phyloP scores from a whole-genome alignment of 2,329 filamentous ascomycete species.

The Fusarium lyarnte region DNA sequence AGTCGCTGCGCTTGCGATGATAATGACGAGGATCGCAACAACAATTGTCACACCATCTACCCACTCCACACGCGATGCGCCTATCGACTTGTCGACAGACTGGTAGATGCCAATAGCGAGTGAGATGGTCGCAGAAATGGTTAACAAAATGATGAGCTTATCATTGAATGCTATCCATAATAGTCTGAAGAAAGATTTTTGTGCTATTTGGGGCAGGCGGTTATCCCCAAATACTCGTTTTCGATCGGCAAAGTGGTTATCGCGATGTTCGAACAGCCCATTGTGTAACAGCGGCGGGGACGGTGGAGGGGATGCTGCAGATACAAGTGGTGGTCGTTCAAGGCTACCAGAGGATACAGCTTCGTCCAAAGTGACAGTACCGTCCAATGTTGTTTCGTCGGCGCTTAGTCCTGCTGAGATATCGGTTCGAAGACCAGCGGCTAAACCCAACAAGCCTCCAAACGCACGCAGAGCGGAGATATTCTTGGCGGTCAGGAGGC shows the following conservation, averaged over 20 bases:
- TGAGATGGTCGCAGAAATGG: conserved; percentile 76
- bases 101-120: conserved; percentile 80
- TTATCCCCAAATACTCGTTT: conserved; percentile 77
- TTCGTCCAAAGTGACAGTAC: conserved; percentile 59
- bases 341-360: conserved; percentile 53
- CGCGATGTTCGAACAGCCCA: conserved; percentile 45
- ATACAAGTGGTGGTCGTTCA: conserved; percentile 42
- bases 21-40: conserved; percentile 78
- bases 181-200: conserved; percentile 74
- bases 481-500: conserved; percentile 61
- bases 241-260: conserved; percentile 61
- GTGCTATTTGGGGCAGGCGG: conserved; percentile 63
- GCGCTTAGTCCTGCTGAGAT: conserved; percentile 57
- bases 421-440: conserved; percentile 61
- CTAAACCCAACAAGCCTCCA: conserved; percentile 64
- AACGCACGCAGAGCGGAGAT: conserved; percentile 60
- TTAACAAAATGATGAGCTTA: conserved; percentile 78
- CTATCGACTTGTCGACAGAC: conserved; percentile 64
- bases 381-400: conserved; percentile 59
- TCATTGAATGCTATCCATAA: conserved; percentile 84
- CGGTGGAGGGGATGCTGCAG: conserved; percentile 29
- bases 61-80: conserved; percentile 74
- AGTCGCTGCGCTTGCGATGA: conserved; percentile 79
- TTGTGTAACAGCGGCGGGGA: conserved; percentile 38
- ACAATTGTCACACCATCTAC: conserved; percentile 85